Evolutionary conservation across 352 stramenopile species (phyloP), one percentile per base, ranked within the genome.

Genomic region (Pythium volutum): DNA sequence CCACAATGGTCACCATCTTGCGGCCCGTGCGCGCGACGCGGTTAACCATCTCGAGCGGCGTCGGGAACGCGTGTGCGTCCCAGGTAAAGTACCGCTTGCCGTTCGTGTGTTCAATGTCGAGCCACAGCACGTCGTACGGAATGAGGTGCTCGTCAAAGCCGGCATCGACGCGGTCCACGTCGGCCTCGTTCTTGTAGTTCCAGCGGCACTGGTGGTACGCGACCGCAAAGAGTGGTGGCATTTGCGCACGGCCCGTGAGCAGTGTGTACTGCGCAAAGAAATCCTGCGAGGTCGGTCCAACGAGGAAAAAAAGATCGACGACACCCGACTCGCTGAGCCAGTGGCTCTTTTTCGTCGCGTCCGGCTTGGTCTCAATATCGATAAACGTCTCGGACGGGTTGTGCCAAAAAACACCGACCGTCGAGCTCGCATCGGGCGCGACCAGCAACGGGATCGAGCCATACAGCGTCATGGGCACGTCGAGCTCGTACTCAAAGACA

Each of bases 71-170:
- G 52, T 96, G 86, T 36, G 92, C 68, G 69, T 99, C 97, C 97
- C 97, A 99, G 23, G 97, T 99, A 49, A 93, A 96, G 70, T 97
- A 97, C n/a, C 97, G 81, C 77, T 99, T 99, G 11, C 96, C 97
- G 70, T 99, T 88, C 14, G 97, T 99, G 75, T 99, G 98, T 55
- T 99, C 98, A 80, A 99, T 99, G 74, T 99, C 98, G 29, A 99
- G 84, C 98, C 98, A 99, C 23, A 99, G 71, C 14, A 99, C 98
- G 78, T 99, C 98, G 73, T 99, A 99, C 7, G 98, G 98, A 67
- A 99, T 99, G 71, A 99, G 78, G 43, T 98, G 75, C 60, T 98
- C 93, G 67, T 99, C 95, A 69, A 98, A 98, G 38, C 93, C 94
- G 25, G 76, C 77, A 64, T 95, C 70, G 11, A 93, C 84, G 45